A percentile compares a stretch with the other conserved stretches of the same genome.
Conservation (phyloP, 225 moss, liverwort and hornwort species). For the Pleurozium schreberi region DNA sequence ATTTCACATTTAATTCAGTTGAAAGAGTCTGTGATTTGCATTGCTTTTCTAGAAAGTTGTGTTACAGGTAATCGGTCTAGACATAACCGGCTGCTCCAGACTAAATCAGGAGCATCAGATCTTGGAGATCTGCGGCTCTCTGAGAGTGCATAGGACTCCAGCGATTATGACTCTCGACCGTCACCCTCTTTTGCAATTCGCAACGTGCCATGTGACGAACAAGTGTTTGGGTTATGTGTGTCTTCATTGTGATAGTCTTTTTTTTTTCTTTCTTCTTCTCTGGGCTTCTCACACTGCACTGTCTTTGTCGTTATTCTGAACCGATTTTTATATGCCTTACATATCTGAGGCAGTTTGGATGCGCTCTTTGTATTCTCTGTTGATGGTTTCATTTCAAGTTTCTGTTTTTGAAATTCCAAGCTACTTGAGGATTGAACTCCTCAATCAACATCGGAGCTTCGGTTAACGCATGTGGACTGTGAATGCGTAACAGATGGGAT, state of each 20-base stretch:
- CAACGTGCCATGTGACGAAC: neutral
- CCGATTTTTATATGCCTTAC: neutral
- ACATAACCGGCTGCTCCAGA: neutral
- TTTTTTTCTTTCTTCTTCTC: neutral
- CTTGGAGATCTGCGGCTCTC: neutral
- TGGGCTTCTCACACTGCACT: neutral
- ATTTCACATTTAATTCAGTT: neutral
- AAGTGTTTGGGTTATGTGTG: neutral
- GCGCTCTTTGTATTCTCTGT: neutral
- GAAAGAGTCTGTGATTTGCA: neutral
- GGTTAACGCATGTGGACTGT: neutral
- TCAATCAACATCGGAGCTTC: neutral
- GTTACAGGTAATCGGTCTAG: neutral
- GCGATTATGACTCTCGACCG: neutral
- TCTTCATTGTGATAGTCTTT: neutral
- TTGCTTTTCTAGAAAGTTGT: neutral
- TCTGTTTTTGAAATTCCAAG: neutral
- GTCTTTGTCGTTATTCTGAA: neutral
- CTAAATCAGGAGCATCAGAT: neutral
- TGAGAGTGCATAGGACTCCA: neutral
- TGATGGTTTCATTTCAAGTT: neutral
- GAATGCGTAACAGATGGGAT: conserved; percentile 25
- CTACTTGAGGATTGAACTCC: neutral
- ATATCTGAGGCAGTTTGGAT: neutral
- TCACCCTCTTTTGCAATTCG: neutral